phyloP scores from a whole-genome alignment of 2,329 filamentous ascomycete genomes.

The Meredithiella fracta region DNA sequence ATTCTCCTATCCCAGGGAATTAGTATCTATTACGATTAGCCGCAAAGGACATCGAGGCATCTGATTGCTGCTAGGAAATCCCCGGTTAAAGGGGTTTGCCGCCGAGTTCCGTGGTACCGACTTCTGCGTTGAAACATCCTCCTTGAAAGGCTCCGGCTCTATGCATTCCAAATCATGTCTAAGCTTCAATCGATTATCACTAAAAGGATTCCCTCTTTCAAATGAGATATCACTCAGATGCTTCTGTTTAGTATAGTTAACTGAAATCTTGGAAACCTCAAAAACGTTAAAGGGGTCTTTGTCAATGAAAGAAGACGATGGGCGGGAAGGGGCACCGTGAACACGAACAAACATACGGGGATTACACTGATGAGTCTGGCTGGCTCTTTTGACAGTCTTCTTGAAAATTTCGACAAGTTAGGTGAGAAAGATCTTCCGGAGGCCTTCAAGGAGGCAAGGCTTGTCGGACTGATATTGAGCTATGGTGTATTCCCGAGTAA shows the following conservation, averaged over 20 bases:
- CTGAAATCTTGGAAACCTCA: not conserved
- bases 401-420: not conserved
- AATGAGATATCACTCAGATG: not conserved
- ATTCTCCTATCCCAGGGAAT: no score
- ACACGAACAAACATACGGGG: not conserved
- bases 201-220: not conserved
- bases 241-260: not conserved
- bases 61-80: no score
- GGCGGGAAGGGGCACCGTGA: not conserved
- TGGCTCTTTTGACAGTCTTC: not conserved
- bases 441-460: no score
- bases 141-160: not conserved
- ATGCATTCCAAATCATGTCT: not conserved
- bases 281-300: not conserved
- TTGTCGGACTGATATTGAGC: no score
- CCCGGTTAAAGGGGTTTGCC: no score
- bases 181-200: not conserved
- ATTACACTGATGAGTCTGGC: not conserved
- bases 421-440: not conserved
- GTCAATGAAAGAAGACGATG: not conserved
- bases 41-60: no score
- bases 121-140: not conserved
- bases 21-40: no score
- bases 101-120: no score
- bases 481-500: no score